Evolutionary conservation across 2,329 filamentous ascomycete species (phyloP), one percentile per base, ranked within the genome.

Genomic region (Bipolaris gigantea): DNA sequence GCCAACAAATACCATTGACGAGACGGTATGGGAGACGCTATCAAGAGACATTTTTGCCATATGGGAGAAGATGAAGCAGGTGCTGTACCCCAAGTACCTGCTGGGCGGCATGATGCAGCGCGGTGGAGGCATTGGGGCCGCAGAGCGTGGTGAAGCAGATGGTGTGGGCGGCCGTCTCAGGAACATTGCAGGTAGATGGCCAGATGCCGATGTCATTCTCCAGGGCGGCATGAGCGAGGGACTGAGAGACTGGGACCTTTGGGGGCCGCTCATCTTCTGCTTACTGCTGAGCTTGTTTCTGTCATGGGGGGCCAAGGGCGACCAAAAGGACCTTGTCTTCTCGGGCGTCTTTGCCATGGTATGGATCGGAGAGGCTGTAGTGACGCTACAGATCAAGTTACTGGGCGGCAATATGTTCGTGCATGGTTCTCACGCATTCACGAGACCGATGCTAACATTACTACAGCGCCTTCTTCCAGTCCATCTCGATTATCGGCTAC

Each of bases 11-110:
- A 99, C 94, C 41, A 95, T 99, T 74, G 94, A 99, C 75, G 94
- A 99, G 78, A 88, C 87, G 1, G 94, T 99, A 36, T 99, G 94
- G 94, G 90, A 93, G 39, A 99, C 94, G n/a, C 81, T 99, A 56
- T 90, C 89, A 48, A 88, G 94, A 63, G 94, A 99, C 75, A 79
- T 99, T 62, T 77, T 93, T 7, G 94, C 92, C 23, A 91, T 97
- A 33, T 97, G 94, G 93, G 89, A 90, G 77, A 99, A 99, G 82
- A 91, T 99, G 87, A 88, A 90, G 75, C 93, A 97, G 80, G 94
- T 99, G 35, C 85, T 99, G 56, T 99, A 91, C 77, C 94, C 94
- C 16, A 92, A 92, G 71, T 97, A 97, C 78, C 83, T 99, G 44
- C 87, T 99, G 21, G 85, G 85, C 36, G 85, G 85, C 35, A 80